phyloP scores from a whole-genome alignment of 305 asterid species.

The Coffea humblotiana region DNA sequence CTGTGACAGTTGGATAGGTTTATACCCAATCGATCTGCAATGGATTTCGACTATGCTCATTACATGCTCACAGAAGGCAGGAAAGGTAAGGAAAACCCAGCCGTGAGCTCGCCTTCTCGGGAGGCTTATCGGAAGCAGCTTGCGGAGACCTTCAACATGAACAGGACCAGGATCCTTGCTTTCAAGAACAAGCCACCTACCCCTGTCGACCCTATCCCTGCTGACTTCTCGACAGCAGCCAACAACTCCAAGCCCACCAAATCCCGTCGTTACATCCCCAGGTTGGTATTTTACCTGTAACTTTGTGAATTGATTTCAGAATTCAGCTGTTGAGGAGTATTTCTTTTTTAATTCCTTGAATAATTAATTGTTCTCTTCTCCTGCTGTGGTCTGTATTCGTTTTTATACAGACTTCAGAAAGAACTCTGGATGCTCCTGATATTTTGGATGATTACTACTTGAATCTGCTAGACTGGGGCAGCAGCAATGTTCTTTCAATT shows the following conservation, averaged over 20 bases:
- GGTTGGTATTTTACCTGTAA: constrained; percentile 34
- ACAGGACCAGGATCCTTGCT: constrained; percentile 73
- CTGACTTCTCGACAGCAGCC: constrained; percentile 40
- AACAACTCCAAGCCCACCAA: constrained; percentile 55
- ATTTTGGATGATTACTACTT: constrained; percentile 79
- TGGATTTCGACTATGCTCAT: constrained; percentile 85
- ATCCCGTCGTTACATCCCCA: constrained; percentile 76
- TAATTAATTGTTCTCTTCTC: neutral
- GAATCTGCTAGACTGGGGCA: constrained; percentile 88
- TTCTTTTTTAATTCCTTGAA: neutral
- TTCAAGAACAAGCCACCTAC: constrained; percentile 94
- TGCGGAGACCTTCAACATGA: constrained; percentile 85
- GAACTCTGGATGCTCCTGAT: constrained; percentile 92
- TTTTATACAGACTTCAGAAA: constrained; percentile 77
- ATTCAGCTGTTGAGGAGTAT: neutral
- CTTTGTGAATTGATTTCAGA: neutral
- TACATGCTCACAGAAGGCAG: constrained; percentile 80
- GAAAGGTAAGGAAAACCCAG: constrained; percentile 87
- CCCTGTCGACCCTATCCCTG: constrained; percentile 57
- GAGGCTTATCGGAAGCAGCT: constrained; percentile 91
- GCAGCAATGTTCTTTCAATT: constrained; percentile 81
- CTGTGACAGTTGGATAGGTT: constrained; percentile 72
- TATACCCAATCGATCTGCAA: constrained; percentile 92
- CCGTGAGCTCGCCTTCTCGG: constrained; percentile 56
- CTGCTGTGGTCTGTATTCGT: constrained; percentile 9